Evolutionary conservation across 2,329 filamentous ascomycete species (phyloP), one percentile per base, ranked within the genome.

Genomic region (Aspergillus fumigatus): DNA sequence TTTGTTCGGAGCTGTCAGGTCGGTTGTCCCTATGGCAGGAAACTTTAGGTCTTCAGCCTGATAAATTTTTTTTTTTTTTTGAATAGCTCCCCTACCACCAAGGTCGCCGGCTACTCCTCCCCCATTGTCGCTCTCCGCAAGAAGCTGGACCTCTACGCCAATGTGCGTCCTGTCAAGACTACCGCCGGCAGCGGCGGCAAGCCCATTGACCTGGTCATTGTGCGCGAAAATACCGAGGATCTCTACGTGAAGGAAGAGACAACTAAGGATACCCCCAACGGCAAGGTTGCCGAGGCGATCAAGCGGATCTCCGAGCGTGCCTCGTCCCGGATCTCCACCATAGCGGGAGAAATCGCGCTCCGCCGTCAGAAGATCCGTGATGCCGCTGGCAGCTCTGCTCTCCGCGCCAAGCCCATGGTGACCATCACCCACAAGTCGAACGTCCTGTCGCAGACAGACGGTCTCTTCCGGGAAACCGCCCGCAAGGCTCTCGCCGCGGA

Each of bases 371-470:
- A 88, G 71, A 86, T 96, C 67, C 86, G 93, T 60, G 82, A 86
- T 41, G 73, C 77, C 11, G 63, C 67, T 5, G 76, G 77, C n/a
- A 73, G 67, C 23, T 79, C 80, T 48, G 69, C 73, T 14, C 68
- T 78, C 62, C 88, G 92, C 77, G 75, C 77, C 52, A 72, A 78
- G 48, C 86, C 92, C 27, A 82, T 93, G 67, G 92, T 99, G 59
- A 99, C 94, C 58, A 91, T 99, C 74, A 97, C 94, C 51, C 94
- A 99, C 84, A 99, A 99, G 82, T 92, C 88, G 75, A 99, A 99
- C 78, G 94, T 99, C 23, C 84, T 99, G 27, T 92, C 88, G 47
- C 93, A 97, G 76, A 97, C 94, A 17, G 94, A 99, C 76, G 94
- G 94, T 32, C 84, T 99, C 50, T 99, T 99, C 86, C 88, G 94